Evolutionary conservation across 2,329 filamentous ascomycete genomes (phyloP), one percentile per base, ranked within the genome.

Genomic region (Elsinoe batatas): DNA sequence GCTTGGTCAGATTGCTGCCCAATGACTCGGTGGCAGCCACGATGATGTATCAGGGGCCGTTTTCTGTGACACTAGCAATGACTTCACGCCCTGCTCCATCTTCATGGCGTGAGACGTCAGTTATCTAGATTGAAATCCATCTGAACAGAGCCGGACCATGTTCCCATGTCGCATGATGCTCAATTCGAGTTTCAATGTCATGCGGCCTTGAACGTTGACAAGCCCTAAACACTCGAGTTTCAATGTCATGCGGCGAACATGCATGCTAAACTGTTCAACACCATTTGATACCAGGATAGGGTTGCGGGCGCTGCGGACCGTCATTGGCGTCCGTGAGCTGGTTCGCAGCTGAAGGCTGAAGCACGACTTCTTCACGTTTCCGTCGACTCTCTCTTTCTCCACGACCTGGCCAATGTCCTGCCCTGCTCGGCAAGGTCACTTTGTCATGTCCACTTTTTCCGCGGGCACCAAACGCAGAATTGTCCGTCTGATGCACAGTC

Each of bases 271-370:
- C 15, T n/a, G 18, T 26, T 17, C 26, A 18, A 10, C 30, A 26
- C 18, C 40, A 44, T 30, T 44, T 44, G 40, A 44, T 44, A 26
- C 18, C 40, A 22, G 35, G 43, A 38, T 53, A 15, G 36, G 20
- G 20, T 55, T 55, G 18, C 53, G 53, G 53, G 33, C 53, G 53
- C 53, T 32, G 53, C 53, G 53, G 53, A 42, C 38, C 53, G 53
- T 15, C 22, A 13, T 26, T 42, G 50, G 50, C 22, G 11, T 22
- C 43, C 33, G 49, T 15, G 11, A n/a, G 26, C 46, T 26, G 33
- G 18, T 32, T 36, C 32, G 46, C 26, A 18, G 20, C 46, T 33
- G 30, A n/a, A 18, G 17, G 20, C 46, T 33, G 30, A n/a, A 18
- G 17, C 47, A 26, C 47, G 47, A 51, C 47, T 38, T 38, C 47